Conservation (phyloP, 345 rosid species). For the Dovyalis caffra region DNA sequence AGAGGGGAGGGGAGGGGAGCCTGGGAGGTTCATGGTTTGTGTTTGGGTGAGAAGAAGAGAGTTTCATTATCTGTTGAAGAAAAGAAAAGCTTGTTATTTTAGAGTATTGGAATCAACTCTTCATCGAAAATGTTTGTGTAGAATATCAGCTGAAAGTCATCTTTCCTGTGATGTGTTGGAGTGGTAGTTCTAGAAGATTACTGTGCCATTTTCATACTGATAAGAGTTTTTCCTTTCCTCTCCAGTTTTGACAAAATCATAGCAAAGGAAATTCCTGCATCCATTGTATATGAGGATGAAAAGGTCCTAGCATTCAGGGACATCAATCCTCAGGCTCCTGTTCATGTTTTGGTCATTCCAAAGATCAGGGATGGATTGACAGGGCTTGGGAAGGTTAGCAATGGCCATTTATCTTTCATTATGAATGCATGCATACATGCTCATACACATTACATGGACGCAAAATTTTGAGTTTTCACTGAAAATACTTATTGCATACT, state of each 20-base stretch:
- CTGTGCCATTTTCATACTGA: constrained; percentile 5
- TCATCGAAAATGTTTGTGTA: too few species aligned
- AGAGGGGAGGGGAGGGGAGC: neutral
- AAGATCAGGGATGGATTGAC: constrained; percentile 36
- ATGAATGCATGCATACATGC: neutral
- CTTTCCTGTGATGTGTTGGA: neutral
- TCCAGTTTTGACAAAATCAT: constrained; percentile 88
- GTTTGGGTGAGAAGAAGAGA: neutral
- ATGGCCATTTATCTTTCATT: neutral
- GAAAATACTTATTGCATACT: too few species aligned
- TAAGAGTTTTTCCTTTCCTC: neutral
- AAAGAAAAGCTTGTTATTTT: too few species aligned
- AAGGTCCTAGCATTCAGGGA: constrained; percentile 33
- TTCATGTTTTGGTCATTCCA: constrained; percentile 35
- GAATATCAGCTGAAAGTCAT: neutral
- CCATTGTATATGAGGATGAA: constrained; percentile 88
- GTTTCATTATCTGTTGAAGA: too few species aligned
- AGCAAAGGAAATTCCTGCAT: constrained; percentile 79
- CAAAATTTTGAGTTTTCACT: neutral
- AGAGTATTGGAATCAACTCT: too few species aligned
- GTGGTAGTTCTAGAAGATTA: neutral
- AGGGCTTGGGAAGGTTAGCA: constrained; percentile 28
- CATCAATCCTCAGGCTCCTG: constrained; percentile 36
- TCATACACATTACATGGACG: neutral
- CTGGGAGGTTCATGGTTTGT: neutral